Evolutionary conservation across 179 eudicot genomes (phyloP), one percentile per base, ranked within the genome.

Genomic region (Silene noctiflora): DNA sequence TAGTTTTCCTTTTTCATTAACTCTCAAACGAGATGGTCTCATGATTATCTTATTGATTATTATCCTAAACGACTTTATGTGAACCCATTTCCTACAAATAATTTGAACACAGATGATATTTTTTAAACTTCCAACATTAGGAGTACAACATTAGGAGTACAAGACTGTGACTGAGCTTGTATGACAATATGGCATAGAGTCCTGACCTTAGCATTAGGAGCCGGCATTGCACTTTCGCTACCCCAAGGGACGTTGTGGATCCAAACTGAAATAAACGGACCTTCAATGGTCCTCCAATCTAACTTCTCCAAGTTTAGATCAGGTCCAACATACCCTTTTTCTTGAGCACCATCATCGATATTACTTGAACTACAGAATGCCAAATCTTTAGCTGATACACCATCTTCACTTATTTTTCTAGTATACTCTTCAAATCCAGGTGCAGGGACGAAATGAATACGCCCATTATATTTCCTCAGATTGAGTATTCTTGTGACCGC

Each of bases 181-280:
- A 46, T 46, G 53, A 2, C 67, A 6, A 63, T 29, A 56, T 35
- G 42, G 8, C 42, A 6, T 4, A 35, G 6, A 66, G 75, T 82
- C 58, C 73, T 44, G 79, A 92, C 97, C 97, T 91, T 84, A 72
- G 97, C 99, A 77, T 89, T 68, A 22, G 97, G 99, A 68, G 99
- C 97, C 51, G 99, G 89, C 91, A 79, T 91, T 62, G 92, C 78
- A 78, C 83, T 75, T 88, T 95, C 95, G 80, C 88, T 73, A 33
- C 95, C 97, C 99, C 99, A 95, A 51, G 93, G 96, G 39, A 95
- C 97, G 76, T 93, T 95, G 73, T 95, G 99, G 79, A 95, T 89
- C 99, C 99, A 95, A 77, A 95, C 67, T 20, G 95, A 91, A 75
- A 91, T 73, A 82, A 95, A 95, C 11, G 99, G 99, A 1, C 99